Evolutionary conservation across 768 basidiomycete genomes (phyloP), one percentile per base, ranked within the genome.

Genomic region (Hebeloma cylindrosporum): DNA sequence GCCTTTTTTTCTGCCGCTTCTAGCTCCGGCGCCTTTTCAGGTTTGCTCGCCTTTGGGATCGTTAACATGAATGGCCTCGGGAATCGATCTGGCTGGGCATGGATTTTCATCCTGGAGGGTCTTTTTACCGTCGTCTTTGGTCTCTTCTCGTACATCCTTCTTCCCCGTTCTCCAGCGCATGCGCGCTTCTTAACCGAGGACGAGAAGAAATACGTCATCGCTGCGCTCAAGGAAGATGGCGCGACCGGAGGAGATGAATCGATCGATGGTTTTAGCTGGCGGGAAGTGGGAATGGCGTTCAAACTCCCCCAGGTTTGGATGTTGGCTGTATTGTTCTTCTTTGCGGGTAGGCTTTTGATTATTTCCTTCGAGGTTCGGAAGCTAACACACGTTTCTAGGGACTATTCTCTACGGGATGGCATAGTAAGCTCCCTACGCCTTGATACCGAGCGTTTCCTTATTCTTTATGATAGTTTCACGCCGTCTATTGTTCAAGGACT

Each of bases 41-140:
- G 86, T 25, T 69, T 88, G 3, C 72, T 89, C 17, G 83, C 85
- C 0, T 71, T 75, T 33, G 82, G 77, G 1, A 84, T 89, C 55
- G 72, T 79, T 43, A 68, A 79, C 28, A 80, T 88, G 75, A 57
- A 84, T 37, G 81, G 82, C 8, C 61, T 76, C 7, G 70, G 73
- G 0, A 62, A 70, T 2, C 72, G 72, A 29, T 69, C 74, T 3
- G 83, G 82, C 2, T 87, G 84, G 84, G 69, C 75, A 11, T 87
- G 81, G 83, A 77, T 85, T 37, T 82, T 83, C 59, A 79, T 82
- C 40, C 63, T 83, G 23, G 78, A 87, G 61, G 86, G 86, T 1
- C 62, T 75, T 2, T 79, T 88, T 61, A 85, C 85, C 0, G 64
- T 79, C 44, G 35, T 75, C 2, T 78, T 83, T 48, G 87, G 84